phyloP scores from a whole-genome alignment of 2,329 filamentous ascomycete genomes.

The Monilinia aucupariae region DNA sequence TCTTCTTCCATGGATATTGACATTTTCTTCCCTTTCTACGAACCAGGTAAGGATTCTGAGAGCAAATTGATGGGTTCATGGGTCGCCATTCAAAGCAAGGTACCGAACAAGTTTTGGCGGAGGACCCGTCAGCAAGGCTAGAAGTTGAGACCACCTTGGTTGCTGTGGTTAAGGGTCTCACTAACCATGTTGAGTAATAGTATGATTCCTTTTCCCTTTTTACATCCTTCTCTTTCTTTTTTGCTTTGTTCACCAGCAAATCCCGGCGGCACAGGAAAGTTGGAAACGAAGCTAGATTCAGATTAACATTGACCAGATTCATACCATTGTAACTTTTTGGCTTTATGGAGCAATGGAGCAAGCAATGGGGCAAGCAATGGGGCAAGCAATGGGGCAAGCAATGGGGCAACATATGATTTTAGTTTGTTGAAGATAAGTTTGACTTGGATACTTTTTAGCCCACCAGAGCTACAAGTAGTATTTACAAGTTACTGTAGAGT shows the following conservation, averaged over 20 bases:
- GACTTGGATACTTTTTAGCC: background rate
- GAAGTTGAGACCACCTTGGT: constrained; percentile 5
- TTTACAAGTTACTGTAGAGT: too few species aligned
- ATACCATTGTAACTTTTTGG: background rate
- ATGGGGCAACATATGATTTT: background rate
- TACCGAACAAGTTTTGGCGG: background rate
- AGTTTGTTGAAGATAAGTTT: background rate
- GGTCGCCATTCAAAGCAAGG: constrained; percentile 11
- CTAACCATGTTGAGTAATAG: background rate
- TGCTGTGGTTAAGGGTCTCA: background rate
- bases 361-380: too few species aligned
- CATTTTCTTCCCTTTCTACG: background rate
- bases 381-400: too few species aligned
- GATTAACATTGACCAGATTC: background rate
- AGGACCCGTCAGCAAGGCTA: constrained; percentile 6
- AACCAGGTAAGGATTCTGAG: constrained; percentile 14
- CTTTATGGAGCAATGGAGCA: background rate
- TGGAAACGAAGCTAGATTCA: background rate
- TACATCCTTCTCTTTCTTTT: background rate
- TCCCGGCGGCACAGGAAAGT: background rate
- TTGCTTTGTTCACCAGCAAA: background rate
- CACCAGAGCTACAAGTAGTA: background rate
- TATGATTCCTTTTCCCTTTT: background rate
- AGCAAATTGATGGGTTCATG: constrained; percentile 10
- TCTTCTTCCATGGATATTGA: background rate